Conservation (phyloP, 148 eudicot species). For the Vaccinium corymbosum region DNA sequence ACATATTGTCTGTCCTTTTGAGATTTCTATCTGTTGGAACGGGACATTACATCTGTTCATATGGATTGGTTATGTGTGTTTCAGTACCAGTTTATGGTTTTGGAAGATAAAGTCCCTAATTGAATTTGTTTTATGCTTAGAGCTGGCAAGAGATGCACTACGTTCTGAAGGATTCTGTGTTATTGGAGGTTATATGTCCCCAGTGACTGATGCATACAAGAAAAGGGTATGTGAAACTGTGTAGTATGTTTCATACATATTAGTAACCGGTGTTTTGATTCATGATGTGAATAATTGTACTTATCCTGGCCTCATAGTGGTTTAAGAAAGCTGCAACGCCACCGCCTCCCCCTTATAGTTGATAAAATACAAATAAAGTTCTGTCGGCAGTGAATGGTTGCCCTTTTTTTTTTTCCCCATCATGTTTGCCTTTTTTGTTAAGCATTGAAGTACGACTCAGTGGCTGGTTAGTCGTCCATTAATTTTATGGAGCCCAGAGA, state of each 20-base stretch:
- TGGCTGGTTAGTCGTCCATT: neutral
- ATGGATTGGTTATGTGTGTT: neutral
- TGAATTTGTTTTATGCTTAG: conserved; percentile 36
- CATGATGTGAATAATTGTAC: neutral
- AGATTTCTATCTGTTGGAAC: conserved; percentile 4
- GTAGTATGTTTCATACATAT: neutral
- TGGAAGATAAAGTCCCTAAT: neutral
- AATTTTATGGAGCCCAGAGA: neutral
- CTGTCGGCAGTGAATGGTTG: neutral
- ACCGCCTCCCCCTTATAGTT: neutral
- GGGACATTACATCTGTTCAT: neutral
- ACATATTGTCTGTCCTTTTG: neutral
- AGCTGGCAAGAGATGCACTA: conserved; percentile 84
- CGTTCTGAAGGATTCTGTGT: conserved; percentile 66
- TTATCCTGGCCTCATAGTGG: neutral
- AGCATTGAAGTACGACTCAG: neutral
- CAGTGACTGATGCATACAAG: conserved; percentile 87
- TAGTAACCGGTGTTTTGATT: neutral
- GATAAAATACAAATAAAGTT: neutral
- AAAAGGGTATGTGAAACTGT: conserved; percentile 51
- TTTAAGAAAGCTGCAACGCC: neutral
- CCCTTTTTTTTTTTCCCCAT: too few relatives aligned
- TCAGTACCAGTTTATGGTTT: neutral
- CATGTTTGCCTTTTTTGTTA: neutral
- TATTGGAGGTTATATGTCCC: conserved; percentile 95